Conservation (phyloP, 345 rosid genomes). For the Citrus trifoliata region DNA sequence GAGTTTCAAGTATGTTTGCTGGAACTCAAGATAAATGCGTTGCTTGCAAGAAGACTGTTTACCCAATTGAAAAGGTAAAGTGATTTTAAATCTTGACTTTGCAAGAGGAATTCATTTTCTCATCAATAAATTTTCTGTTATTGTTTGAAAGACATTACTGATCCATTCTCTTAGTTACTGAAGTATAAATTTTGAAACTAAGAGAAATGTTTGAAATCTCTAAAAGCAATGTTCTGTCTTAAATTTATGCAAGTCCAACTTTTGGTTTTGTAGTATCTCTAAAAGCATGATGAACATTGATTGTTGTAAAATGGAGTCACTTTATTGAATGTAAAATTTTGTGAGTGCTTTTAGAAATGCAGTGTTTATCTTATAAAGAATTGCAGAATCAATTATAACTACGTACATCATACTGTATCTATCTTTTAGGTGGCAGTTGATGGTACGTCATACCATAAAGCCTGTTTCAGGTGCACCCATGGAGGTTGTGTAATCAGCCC, state of each 20-base stretch:
- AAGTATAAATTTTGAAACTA: not conserved
- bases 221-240: not conserved
- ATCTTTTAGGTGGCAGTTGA: conserved; percentile 64
- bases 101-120: not conserved
- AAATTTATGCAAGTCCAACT: not conserved
- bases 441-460: conserved; percentile 57
- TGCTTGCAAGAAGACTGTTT: conserved; percentile 73
- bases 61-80: conserved; percentile 67
- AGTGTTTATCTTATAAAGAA: not conserved
- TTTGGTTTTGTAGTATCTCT: not conserved
- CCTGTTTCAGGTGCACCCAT: conserved; percentile 70
- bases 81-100: not conserved
- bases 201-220: not conserved
- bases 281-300: not conserved
- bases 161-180: not conserved
- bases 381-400: not conserved
- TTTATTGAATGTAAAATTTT: not conserved
- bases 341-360: not conserved
- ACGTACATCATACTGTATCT: not conserved
- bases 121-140: not conserved
- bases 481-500: conserved; percentile 76
- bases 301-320: not conserved
- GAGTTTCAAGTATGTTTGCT: conserved; percentile 60
- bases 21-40: conserved; percentile 82
- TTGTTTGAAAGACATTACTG: not conserved